phyloP scores from a whole-genome alignment of 228 moss, liverwort and hornwort species.

The Sphagnum fallax region DNA sequence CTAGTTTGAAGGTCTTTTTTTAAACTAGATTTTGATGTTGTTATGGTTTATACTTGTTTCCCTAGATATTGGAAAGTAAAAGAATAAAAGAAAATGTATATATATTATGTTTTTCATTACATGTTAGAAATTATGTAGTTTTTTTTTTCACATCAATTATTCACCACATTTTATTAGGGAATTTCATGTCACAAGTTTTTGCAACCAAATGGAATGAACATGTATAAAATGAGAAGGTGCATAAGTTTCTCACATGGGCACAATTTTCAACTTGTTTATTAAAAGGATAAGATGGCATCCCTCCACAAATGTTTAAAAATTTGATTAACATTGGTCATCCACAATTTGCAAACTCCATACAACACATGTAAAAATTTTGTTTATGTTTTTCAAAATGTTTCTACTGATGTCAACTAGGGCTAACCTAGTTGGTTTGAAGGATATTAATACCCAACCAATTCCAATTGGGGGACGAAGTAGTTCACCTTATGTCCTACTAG shows the following conservation, averaged over 20 bases:
- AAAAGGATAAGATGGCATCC: constrained; percentile 93
- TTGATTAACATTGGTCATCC: constrained; percentile 90
- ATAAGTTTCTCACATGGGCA: background rate
- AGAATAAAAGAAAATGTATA: constrained; percentile 54
- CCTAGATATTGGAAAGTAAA: constrained; percentile 55
- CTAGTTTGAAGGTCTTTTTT: no score
- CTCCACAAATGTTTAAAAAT: constrained; percentile 96
- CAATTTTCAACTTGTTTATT: constrained; percentile 60
- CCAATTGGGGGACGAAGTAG: background rate
- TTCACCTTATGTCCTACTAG: background rate
- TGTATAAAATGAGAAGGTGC: no score
- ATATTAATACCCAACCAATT: no score
- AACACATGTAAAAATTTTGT: constrained; percentile 44
- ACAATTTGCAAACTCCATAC: constrained; percentile 91
- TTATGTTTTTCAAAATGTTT: no score
- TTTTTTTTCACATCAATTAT: constrained; percentile 4
- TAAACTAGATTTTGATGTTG: background rate
- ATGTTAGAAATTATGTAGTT: constrained; percentile 4
- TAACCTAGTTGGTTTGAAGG: no score
- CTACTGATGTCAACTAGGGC: no score
- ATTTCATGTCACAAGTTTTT: no score
- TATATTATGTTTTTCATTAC: constrained; percentile 43
- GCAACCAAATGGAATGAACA: no score
- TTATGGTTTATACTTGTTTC: background rate
- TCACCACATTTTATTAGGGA: no score